These are phyloP conservation scores for Leccinum variicolor DNA, from an alignment of 768 basidiomycete genomes.

Conservation along the genomic window DNA sequence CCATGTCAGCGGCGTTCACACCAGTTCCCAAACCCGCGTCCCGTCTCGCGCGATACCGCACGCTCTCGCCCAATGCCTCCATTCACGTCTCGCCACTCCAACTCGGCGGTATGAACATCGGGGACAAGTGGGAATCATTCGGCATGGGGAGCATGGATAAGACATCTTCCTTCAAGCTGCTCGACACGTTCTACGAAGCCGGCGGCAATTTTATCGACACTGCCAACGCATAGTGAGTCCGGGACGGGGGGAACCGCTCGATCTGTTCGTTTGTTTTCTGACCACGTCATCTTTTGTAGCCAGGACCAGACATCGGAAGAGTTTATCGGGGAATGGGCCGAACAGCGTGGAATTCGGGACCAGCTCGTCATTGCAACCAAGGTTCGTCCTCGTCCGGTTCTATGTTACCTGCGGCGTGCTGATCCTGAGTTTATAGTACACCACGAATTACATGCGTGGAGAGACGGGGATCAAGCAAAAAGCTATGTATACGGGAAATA, in stretches of 20 bases:
- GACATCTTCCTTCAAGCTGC: neutral
- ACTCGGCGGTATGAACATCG: neutral
- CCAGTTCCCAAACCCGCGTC: neutral
- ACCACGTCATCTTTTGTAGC: slow-evolving; percentile 17
- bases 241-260: neutral
- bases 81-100: neutral
- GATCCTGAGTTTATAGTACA: slow-evolving; percentile 19
- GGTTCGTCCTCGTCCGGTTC: neutral
- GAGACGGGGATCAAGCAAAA: slow-evolving; percentile 16
- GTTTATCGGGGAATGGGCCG: slow-evolving; percentile 52
- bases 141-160: neutral
- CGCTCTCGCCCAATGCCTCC: neutral
- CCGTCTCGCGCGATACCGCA: neutral
- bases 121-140: neutral
- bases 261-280: neutral
- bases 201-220: neutral
- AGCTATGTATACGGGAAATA: slow-evolving; percentile 36
- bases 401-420: neutral
- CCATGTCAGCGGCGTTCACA: neutral
- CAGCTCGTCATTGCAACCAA: slow-evolving; percentile 48
- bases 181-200: neutral
- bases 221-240: neutral
- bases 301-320: slow-evolving; percentile 56
- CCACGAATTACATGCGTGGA: slow-evolving; percentile 13
- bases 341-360: slow-evolving; percentile 40